phyloP scores from a whole-genome alignment of 495 filamentous ascomycete genomes.

The Penicillium goetzii region DNA sequence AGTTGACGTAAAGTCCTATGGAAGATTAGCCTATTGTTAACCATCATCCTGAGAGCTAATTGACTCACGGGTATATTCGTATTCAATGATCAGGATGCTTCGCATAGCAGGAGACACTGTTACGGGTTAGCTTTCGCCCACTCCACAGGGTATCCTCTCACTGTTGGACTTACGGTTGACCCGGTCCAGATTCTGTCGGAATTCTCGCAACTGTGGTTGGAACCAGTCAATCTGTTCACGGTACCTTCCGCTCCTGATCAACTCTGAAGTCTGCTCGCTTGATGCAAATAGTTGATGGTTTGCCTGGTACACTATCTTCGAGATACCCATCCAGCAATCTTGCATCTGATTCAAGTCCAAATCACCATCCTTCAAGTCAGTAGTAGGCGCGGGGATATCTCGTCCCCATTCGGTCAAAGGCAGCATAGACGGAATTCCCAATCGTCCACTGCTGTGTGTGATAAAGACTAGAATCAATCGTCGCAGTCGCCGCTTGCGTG shows the following conservation, averaged over 20 bases:
- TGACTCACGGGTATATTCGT: slow-evolving; percentile 75
- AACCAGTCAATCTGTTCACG: slow-evolving; percentile 78
- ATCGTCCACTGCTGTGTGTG: slow-evolving; percentile 86
- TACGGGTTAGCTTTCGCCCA: slow-evolving; percentile 26
- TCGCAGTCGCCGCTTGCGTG: slow-evolving; percentile 79
- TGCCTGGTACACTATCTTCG: slow-evolving; percentile 82
- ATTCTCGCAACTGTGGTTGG: slow-evolving; percentile 72
- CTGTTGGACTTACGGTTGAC: slow-evolving; percentile 48
- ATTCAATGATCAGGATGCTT: slow-evolving; percentile 86
- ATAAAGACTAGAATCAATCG: slow-evolving; percentile 85
- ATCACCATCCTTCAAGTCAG: slow-evolving; percentile 35
- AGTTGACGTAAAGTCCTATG: slow-evolving; percentile 79
- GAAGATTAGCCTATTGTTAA: slow-evolving; percentile 19
- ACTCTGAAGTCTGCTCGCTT: slow-evolving; percentile 77
- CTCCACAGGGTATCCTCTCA: background rate
- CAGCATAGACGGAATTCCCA: slow-evolving; percentile 94
- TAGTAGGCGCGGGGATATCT: slow-evolving; percentile 44
- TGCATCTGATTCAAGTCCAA: slow-evolving; percentile 63
- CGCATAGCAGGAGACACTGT: slow-evolving; percentile 75
- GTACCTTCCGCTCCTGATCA: slow-evolving; percentile 85
- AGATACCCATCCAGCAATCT: slow-evolving; percentile 89
- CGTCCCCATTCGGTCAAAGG: slow-evolving; percentile 62
- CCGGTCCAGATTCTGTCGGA: slow-evolving; percentile 73
- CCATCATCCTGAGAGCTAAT: background rate
- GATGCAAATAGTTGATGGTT: slow-evolving; percentile 85